Evolutionary conservation across 257 asterid species (phyloP), one percentile per base, ranked within the genome.

Genomic region (Echium plantagineum): DNA sequence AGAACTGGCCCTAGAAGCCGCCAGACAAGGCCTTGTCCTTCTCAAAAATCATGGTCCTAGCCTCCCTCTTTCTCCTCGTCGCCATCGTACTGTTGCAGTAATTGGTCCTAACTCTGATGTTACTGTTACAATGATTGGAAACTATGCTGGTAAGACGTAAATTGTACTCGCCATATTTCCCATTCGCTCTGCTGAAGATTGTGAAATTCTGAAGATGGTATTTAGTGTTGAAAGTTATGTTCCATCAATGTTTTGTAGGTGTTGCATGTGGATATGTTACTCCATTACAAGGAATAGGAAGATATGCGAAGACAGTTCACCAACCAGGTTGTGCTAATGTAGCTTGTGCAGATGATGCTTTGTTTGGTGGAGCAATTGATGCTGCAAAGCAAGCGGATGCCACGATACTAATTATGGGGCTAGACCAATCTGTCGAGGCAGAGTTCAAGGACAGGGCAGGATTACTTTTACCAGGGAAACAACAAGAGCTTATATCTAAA

Each of bases 81-180:
- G 69, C 15, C 90, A 81, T 70, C 86, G 53, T 15, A 82, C 83
- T 0, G 46, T 85, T 20, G 96, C 95, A 0, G 89, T 89, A 15
- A 74, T 89, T 3, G 96, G 96, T 12, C 95, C 96, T 1, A 85
- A 85, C 57, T 82, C 96, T 0, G 75, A 85, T 55, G 95, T 70
- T 54, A 82, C 95, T 0, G 66, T 72, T 55, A 85, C 94, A 3
- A 89, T 89, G 97, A 77, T 89, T 0, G 95, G 95, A 58, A 89
- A 85, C 46, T 89, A 86, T 30, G 95, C 94, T 20, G 95, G 96
- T 85, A 57, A 61, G 62, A 6, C 9, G n/a, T 48, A 16, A 8
- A 10, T 20, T 1, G 5, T 4, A 21, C 35, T 22, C 35, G 26
- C 17, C 22, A n/a, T 53, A 21, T 18, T n/a, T 42, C 15, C 47